Conservation (phyloP, 306 rosid genomes). For the Castanea sativa region DNA sequence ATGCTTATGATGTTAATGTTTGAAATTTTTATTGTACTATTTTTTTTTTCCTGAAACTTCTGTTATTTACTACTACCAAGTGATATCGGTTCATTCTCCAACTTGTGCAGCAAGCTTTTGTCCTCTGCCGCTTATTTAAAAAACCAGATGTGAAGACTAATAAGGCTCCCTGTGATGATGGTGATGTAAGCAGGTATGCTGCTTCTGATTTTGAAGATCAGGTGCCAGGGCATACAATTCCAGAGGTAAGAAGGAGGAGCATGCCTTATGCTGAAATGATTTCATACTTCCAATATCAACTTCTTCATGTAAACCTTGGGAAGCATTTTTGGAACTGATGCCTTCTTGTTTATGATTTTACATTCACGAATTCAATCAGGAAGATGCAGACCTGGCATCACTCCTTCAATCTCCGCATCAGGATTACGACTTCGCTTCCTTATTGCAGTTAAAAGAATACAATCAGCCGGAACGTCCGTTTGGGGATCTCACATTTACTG, state of each 20-base stretch:
- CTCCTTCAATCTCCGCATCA: background rate
- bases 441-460: background rate
- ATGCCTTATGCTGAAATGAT: background rate
- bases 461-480: background rate
- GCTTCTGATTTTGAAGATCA: slow-evolving; percentile 17
- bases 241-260: slow-evolving; percentile 36
- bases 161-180: slow-evolving; percentile 14
- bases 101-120: slow-evolving; percentile 43
- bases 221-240: background rate
- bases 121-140: slow-evolving; percentile 44
- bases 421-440: background rate
- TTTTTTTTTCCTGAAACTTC: slow-evolving; percentile 1
- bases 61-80: background rate
- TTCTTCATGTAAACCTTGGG: background rate
- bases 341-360: slow-evolving; percentile 7
- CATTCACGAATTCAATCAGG: slow-evolving; percentile 5
- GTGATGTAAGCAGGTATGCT: slow-evolving; percentile 24
- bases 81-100: slow-evolving; percentile 7
- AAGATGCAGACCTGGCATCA: background rate
- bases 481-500: background rate
- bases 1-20: slow-evolving; percentile 2
- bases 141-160: slow-evolving; percentile 17
- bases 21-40: background rate
- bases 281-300: background rate
- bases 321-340: slow-evolving; percentile 13